Conservation (phyloP, 345 rosid genomes). For the Rhodamnia rubescens region DNA sequence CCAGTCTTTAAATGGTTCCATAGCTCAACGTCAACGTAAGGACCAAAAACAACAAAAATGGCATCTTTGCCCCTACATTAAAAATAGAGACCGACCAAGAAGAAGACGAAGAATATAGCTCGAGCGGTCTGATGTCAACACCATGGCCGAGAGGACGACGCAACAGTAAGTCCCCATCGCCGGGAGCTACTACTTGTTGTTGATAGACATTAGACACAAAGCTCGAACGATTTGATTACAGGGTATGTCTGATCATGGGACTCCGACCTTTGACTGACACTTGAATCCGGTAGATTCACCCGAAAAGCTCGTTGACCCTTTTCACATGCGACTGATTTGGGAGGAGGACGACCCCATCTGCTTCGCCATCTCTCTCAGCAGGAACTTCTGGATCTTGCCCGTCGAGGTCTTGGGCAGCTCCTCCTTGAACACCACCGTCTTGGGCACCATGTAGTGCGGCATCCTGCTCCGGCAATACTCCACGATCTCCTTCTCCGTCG, state of each 20-base stretch:
- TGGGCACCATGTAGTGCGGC: conserved; percentile 13
- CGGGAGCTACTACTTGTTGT: background rate
- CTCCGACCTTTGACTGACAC: background rate
- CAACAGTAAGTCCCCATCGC: too few relatives aligned
- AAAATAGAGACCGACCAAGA: background rate
- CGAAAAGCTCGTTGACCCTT: background rate
- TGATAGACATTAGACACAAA: background rate
- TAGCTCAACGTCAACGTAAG: background rate
- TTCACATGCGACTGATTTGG: background rate
- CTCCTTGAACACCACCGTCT: conserved; percentile 12
- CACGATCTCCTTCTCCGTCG: conserved; percentile 21
- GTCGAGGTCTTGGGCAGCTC: conserved; percentile 17
- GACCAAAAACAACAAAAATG: background rate
- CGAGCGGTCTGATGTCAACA: background rate
- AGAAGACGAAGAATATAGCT: background rate
- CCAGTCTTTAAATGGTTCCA: background rate
- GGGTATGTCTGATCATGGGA: background rate
- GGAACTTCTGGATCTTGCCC: conserved; percentile 11
- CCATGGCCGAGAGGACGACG: background rate
- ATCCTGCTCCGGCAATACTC: conserved; percentile 6
- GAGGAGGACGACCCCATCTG: conserved; percentile 9
- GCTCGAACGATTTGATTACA: background rate
- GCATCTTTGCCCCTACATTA: background rate
- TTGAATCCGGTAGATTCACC: background rate
- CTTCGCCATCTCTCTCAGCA: conserved; percentile 4